Evolutionary conservation across 228 moss, liverwort and hornwort species (phyloP).

Genomic region (Sphagnum magellanicum): DNA sequence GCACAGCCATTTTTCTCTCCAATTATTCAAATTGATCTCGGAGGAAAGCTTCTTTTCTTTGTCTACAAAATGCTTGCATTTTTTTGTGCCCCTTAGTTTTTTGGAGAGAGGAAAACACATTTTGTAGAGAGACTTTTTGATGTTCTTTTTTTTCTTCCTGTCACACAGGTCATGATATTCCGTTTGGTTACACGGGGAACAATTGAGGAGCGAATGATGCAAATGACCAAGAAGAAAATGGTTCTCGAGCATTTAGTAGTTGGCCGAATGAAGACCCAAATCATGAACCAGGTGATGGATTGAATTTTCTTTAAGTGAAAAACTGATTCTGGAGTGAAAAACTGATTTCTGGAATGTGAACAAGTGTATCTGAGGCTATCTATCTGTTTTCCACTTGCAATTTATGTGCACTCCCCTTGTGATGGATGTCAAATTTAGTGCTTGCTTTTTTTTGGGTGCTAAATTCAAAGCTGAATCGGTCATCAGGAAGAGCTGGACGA

Average conservation of each 20-base stretch:
- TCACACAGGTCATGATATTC: constrained; percentile 84
- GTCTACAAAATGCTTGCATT: too few species aligned
- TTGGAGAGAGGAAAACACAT: too few species aligned
- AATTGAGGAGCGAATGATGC: constrained; percentile 98
- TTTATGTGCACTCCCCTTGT: too few species aligned
- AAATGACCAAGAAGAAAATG: constrained; percentile 93
- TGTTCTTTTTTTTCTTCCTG: too few species aligned
- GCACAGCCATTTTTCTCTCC: too few species aligned
- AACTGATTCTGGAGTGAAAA: not conserved
- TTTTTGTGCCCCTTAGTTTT: too few species aligned
- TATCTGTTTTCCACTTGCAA: too few species aligned
- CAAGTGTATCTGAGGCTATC: too few species aligned
- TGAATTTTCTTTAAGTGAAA: too few species aligned
- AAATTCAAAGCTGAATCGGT: not conserved
- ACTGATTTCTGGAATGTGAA: not conserved
- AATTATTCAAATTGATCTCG: too few species aligned
- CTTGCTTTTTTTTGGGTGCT: constrained; percentile 1
- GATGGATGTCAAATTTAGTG: not conserved
- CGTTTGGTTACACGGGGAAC: constrained; percentile 87
- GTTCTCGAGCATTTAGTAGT: constrained; percentile 85
- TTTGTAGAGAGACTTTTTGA: too few species aligned
- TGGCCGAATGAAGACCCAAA: constrained; percentile 80
- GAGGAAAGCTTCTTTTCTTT: too few species aligned
- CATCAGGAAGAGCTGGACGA: constrained; percentile 92
- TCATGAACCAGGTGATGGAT: constrained; percentile 62